These are phyloP conservation scores for Karstenula rhodostoma DNA, from an alignment of 2,329 filamentous ascomycete genomes.

Conservation along the genomic window DNA sequence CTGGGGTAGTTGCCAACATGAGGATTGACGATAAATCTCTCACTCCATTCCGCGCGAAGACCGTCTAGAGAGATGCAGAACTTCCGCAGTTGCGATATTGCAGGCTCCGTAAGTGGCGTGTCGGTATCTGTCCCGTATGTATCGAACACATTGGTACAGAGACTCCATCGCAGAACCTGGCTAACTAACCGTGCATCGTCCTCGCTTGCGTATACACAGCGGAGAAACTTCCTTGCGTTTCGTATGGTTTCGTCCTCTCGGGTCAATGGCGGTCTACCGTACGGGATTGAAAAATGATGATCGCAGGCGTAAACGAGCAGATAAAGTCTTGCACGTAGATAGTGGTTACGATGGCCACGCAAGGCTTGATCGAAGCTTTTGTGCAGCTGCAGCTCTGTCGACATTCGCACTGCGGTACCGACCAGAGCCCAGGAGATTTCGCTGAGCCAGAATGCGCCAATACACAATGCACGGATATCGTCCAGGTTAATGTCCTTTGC, in stretches of 20 bases:
- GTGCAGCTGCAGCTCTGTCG: slow-evolving; percentile 51
- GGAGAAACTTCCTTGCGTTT: slow-evolving; percentile 39
- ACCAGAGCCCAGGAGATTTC: slow-evolving; percentile 31
- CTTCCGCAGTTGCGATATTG: slow-evolving; percentile 2
- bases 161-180: slow-evolving; percentile 18
- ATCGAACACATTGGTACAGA: slow-evolving; percentile 9
- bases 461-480: slow-evolving; percentile 24
- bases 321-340: slow-evolving; percentile 49
- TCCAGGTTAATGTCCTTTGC: slow-evolving; percentile 31
- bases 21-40: slow-evolving; percentile 51
- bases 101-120: not conserved
- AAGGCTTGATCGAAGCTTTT: slow-evolving; percentile 48
- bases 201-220: slow-evolving; percentile 41
- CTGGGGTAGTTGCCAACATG: slow-evolving; percentile 60
- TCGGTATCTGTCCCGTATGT: not conserved
- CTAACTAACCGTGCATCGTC: slow-evolving; percentile 28
- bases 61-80: slow-evolving; percentile 5
- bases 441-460: slow-evolving; percentile 20
- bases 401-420: slow-evolving; percentile 47
- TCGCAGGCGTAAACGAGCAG: slow-evolving; percentile 53
- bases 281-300: slow-evolving; percentile 50
- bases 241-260: slow-evolving; percentile 42
- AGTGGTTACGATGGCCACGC: slow-evolving; percentile 38
- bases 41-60: slow-evolving; percentile 9
- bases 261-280: slow-evolving; percentile 50